A percentile compares a stretch with the other conserved stretches of the same genome.
Conservation (phyloP, 768 basidiomycete genomes). For the Podaxis sp. region DNA sequence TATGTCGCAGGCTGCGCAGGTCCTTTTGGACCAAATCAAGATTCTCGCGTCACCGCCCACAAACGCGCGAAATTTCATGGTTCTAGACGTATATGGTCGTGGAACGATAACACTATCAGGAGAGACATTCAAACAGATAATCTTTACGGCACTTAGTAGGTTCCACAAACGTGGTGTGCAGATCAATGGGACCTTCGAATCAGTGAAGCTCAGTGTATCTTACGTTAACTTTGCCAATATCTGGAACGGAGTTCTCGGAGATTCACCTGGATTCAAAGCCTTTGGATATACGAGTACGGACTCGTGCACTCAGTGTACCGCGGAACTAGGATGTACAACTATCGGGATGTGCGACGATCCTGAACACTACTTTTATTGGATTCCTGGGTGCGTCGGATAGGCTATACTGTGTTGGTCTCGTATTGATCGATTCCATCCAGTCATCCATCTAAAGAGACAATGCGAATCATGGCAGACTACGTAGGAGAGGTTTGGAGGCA, state of each 20-base stretch:
- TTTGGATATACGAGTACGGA: slow-evolving; percentile 47
- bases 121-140: slow-evolving; percentile 44
- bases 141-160: slow-evolving; percentile 39
- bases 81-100: slow-evolving; percentile 50
- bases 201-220: slow-evolving; percentile 35
- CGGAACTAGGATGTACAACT: slow-evolving; percentile 30
- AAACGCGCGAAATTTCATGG: slow-evolving; percentile 46
- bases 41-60: slow-evolving; percentile 49
- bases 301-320: slow-evolving; percentile 29
- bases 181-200: slow-evolving; percentile 15
- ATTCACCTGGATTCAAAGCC: slow-evolving; percentile 40
- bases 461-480: slow-evolving; percentile 53
- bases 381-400: slow-evolving; percentile 36
- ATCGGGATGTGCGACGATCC: slow-evolving; percentile 36
- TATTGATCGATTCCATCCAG: slow-evolving; percentile 24
- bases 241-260: slow-evolving; percentile 46
- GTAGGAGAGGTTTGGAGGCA: slow-evolving; percentile 36
- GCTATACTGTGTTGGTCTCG: background rate
- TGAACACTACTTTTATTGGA: slow-evolving; percentile 54
- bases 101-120: slow-evolving; percentile 39
- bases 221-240: slow-evolving; percentile 48
- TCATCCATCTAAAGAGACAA: slow-evolving; percentile 48
- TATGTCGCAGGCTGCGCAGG: slow-evolving; percentile 41
- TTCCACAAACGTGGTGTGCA: slow-evolving; percentile 24
- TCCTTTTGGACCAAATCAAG: slow-evolving; percentile 41